phyloP scores from a whole-genome alignment of 2,329 filamentous ascomycete species.

The Chalaropsis thielavioides region DNA sequence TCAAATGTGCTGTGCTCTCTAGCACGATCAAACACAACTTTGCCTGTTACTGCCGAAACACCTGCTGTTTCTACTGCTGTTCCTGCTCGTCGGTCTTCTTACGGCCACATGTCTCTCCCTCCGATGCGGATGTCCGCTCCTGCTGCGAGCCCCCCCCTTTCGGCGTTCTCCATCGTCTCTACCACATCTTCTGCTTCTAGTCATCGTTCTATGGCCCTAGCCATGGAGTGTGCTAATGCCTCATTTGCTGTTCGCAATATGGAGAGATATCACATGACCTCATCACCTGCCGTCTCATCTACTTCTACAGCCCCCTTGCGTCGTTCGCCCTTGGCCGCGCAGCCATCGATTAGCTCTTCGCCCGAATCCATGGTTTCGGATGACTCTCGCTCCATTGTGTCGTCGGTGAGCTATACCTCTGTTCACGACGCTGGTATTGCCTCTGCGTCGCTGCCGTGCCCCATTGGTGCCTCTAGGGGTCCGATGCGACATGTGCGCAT shows the following conservation, averaged over 20 bases:
- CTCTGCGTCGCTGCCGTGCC: constrained; percentile 31
- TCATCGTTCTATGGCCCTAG: constrained; percentile 35
- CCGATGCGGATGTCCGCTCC: constrained; percentile 38
- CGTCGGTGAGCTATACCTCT: constrained; percentile 46
- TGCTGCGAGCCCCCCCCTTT: constrained; percentile 44
- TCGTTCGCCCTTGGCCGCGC: constrained; percentile 49
- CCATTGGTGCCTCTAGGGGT: not conserved
- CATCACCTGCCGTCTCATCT: constrained; percentile 33
- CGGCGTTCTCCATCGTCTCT: constrained; percentile 40
- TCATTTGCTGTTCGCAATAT: constrained; percentile 23
- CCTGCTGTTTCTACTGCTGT: constrained; percentile 15
- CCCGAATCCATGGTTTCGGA: constrained; percentile 56
- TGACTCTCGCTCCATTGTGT: constrained; percentile 45
- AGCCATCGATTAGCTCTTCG: constrained; percentile 47
- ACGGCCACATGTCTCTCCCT: constrained; percentile 25
- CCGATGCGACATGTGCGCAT: not conserved
- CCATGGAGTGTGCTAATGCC: constrained; percentile 41
- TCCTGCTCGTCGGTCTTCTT: constrained; percentile 29
- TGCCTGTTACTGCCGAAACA: constrained; percentile 3
- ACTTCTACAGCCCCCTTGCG: constrained; percentile 34
- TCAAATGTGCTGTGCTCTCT: constrained; percentile 1
- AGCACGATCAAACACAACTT: not conserved
- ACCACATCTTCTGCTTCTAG: constrained; percentile 34
- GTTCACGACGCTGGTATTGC: constrained; percentile 39
- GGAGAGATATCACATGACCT: constrained; percentile 39